A percentile compares a stretch with the other conserved stretches of the same genome.
Conservation (phyloP, 495 filamentous ascomycete genomes). For the Pyrenula aspistea region DNA sequence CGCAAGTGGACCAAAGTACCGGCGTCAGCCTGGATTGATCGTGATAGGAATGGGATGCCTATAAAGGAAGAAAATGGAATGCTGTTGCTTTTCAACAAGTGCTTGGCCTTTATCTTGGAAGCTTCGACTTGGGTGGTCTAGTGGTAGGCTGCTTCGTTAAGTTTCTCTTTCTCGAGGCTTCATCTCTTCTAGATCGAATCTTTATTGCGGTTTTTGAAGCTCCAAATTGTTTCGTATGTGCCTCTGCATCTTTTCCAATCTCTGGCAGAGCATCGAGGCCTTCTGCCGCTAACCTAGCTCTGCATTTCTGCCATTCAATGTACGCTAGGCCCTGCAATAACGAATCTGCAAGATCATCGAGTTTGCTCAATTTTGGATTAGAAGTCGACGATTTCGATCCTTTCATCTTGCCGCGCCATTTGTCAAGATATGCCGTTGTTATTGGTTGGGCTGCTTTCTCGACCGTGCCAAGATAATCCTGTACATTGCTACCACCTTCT, state of each 20-base stretch:
- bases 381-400: slow-evolving; percentile 3
- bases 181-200: background rate
- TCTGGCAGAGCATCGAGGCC: background rate
- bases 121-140: background rate
- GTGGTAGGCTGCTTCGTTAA: background rate
- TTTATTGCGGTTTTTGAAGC: background rate
- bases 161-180: background rate
- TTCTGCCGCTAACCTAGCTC: background rate
- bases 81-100: no score
- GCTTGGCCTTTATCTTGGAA: no score
- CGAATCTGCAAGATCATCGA: slow-evolving; percentile 89
- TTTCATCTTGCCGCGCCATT: slow-evolving; percentile 21
- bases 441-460: slow-evolving; percentile 23
- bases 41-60: no score
- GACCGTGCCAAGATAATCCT: slow-evolving; percentile 4
- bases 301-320: slow-evolving; percentile 57
- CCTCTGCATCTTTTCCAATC: background rate
- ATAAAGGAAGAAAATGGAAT: no score
- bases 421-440: slow-evolving; percentile 31
- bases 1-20: no score
- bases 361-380: slow-evolving; percentile 32
- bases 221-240: background rate
- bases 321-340: slow-evolving; percentile 78
- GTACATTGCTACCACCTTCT: slow-evolving; percentile 5
- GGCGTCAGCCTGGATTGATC: no score